Conservation (phyloP, 2,329 filamentous ascomycete genomes). For the Periglandula ipomoeae region DNA sequence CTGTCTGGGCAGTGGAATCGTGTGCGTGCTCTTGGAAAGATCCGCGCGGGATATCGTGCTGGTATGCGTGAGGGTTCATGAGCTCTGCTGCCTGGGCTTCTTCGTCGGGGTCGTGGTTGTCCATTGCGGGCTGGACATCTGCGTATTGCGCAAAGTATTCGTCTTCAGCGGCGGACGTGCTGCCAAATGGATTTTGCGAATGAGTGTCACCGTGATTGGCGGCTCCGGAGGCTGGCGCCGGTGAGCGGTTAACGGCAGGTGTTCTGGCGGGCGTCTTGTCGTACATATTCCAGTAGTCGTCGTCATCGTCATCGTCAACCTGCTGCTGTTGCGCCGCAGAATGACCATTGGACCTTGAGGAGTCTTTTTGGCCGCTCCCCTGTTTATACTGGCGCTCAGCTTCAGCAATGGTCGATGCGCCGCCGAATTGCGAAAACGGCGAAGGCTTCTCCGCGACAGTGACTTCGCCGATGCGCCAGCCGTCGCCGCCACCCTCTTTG, state of each 20-base stretch:
- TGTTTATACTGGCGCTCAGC: slow-evolving; percentile 49
- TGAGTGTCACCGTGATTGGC: slow-evolving; percentile 12
- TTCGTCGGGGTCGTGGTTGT: slow-evolving; percentile 74
- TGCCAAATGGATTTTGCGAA: slow-evolving; percentile 13
- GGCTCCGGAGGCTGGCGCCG: slow-evolving; percentile 39
- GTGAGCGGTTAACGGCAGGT: slow-evolving; percentile 52
- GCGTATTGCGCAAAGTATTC: slow-evolving; percentile 73
- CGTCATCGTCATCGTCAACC: slow-evolving; percentile 54
- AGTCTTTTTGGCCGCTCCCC: slow-evolving; percentile 15
- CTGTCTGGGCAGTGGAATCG: slow-evolving; percentile 12
- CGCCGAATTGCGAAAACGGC: slow-evolving; percentile 46
- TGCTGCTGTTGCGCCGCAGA: slow-evolving; percentile 6
- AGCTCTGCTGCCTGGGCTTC: slow-evolving; percentile 28
- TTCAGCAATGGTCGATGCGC: slow-evolving; percentile 41
- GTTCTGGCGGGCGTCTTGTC: slow-evolving; percentile 60
- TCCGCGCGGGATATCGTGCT: slow-evolving; percentile 7
- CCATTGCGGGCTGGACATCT: slow-evolving; percentile 70
- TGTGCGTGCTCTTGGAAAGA: slow-evolving; percentile 16
- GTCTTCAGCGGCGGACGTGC: slow-evolving; percentile 43
- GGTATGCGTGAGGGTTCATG: slow-evolving; percentile 23
- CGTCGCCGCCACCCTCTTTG: slow-evolving; percentile 48
- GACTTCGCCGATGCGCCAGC: slow-evolving; percentile 67
- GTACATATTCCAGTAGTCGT: slow-evolving; percentile 74
- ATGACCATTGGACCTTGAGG: slow-evolving; percentile 9
- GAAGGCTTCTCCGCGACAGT: slow-evolving; percentile 47